phyloP scores from a whole-genome alignment of 2,329 filamentous ascomycete genomes.

The Epichloe coenophiala region DNA sequence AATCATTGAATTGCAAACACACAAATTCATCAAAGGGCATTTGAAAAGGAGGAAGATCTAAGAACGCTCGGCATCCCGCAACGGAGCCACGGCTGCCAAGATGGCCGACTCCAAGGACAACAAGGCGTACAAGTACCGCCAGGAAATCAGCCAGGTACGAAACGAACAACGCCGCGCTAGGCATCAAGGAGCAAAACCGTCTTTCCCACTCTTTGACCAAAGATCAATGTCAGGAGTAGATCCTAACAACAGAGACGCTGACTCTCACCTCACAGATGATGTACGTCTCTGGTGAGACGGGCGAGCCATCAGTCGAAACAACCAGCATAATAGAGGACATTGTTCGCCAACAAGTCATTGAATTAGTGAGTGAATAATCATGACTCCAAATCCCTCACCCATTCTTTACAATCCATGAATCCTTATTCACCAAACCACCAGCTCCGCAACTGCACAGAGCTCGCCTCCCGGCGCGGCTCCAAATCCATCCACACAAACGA shows the following conservation, averaged over 20 bases:
- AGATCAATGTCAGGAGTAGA: background rate
- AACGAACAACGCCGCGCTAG: too few relatives aligned
- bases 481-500: constrained; percentile 88
- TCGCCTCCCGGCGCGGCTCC: constrained; percentile 83
- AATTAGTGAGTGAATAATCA: constrained; percentile 49
- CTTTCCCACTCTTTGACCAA: background rate
- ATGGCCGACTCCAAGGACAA: constrained; percentile 51
- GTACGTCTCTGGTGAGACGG: constrained; percentile 96
- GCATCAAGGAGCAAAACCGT: too few relatives aligned
- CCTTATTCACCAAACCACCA: constrained; percentile 17
- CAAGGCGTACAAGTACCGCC: constrained; percentile 70
- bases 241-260: background rate
- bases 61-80: too few relatives aligned
- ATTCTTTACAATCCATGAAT: background rate
- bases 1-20: background rate
- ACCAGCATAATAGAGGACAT: constrained; percentile 95
- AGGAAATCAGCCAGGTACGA: constrained; percentile 89
- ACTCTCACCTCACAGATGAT: constrained; percentile 64
- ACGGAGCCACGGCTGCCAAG: constrained; percentile 5
- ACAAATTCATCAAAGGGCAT: background rate
- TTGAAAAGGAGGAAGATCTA: too few relatives aligned
- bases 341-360: constrained; percentile 93
- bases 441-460: constrained; percentile 77
- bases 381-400: background rate
- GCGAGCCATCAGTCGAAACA: constrained; percentile 78